Conservation (phyloP, 441 rosid species). For the Jatropha multifida region DNA sequence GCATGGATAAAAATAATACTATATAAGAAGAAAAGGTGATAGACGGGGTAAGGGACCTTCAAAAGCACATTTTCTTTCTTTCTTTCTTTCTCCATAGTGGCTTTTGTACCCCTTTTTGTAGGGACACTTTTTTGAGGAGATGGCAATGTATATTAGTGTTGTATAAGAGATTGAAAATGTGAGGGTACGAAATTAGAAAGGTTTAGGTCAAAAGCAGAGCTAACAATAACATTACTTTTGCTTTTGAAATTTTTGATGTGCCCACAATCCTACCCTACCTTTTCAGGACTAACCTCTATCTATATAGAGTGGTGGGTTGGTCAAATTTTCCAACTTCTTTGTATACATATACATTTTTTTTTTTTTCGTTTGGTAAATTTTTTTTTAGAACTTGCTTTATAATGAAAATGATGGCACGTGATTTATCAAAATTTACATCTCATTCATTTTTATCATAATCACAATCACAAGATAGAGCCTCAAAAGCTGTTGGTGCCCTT, state of each 20-base stretch:
- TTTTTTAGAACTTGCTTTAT: neutral
- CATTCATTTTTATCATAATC: neutral
- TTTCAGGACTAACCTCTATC: neutral
- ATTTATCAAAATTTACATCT: conserved; percentile 2
- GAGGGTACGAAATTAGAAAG: neutral
- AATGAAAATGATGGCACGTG: conserved; percentile 16
- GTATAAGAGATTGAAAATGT: neutral
- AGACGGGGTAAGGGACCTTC: neutral
- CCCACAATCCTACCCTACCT: conserved; percentile 30
- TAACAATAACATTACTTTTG: conserved; percentile 8
- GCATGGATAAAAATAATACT: neutral
- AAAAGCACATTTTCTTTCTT: neutral
- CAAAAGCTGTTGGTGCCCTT: neutral
- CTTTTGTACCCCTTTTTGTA: neutral
- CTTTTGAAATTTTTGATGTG: conserved; percentile 17
- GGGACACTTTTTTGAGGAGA: neutral
- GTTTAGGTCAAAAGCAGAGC: conserved; percentile 28
- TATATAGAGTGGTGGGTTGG: conserved; percentile 13
- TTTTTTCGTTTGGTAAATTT: no score
- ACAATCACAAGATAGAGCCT: neutral
- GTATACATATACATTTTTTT: no score
- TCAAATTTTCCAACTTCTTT: conserved; percentile 22
- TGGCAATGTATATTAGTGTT: neutral
- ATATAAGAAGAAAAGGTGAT: neutral
- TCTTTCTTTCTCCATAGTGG: neutral